A percentile compares a stretch with the other conserved stretches of the same genome.
Evolutionary conservation across 169 alveolate genomes (phyloP).

Genomic region (Cystoisospora suis): DNA sequence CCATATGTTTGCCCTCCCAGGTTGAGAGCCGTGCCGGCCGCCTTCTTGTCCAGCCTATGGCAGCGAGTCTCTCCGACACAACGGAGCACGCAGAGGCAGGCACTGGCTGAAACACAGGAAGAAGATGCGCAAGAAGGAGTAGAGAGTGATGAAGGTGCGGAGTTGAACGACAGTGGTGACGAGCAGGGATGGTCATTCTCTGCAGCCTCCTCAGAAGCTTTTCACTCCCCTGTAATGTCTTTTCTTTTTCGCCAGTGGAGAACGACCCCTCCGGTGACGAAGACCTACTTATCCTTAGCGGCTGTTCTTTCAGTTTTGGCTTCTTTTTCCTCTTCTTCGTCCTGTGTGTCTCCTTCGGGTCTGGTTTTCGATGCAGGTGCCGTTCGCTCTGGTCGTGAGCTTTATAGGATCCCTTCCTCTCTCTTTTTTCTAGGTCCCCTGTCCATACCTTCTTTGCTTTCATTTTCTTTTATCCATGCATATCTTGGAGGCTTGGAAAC

Average conservation of each 20-base stretch:
- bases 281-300: not conserved
- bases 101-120: too few relatives aligned
- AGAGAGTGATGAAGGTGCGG: not conserved
- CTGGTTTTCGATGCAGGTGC: constrained; percentile 4
- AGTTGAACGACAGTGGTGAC: too few relatives aligned
- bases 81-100: too few relatives aligned
- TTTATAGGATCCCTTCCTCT: constrained; percentile 7
- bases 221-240: not conserved
- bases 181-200: not conserved
- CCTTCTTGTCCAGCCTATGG: too few relatives aligned
- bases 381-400: not conserved
- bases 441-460: constrained; percentile 20
- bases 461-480: constrained; percentile 32
- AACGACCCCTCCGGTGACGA: not conserved
- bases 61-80: too few relatives aligned
- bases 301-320: not conserved
- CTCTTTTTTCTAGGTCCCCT: constrained; percentile 28
- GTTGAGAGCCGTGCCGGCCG: too few relatives aligned
- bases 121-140: too few relatives aligned
- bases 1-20: too few relatives aligned
- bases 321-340: not conserved
- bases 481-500: constrained; percentile 23
- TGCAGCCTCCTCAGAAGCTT: constrained; percentile 21
- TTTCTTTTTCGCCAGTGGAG: not conserved
- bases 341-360: not conserved